A percentile compares a stretch with the other conserved stretches of the same genome.
These are phyloP conservation scores for Fusarium phyllophilum DNA, from an alignment of 2,329 filamentous ascomycete species.

Conservation along the genomic window DNA sequence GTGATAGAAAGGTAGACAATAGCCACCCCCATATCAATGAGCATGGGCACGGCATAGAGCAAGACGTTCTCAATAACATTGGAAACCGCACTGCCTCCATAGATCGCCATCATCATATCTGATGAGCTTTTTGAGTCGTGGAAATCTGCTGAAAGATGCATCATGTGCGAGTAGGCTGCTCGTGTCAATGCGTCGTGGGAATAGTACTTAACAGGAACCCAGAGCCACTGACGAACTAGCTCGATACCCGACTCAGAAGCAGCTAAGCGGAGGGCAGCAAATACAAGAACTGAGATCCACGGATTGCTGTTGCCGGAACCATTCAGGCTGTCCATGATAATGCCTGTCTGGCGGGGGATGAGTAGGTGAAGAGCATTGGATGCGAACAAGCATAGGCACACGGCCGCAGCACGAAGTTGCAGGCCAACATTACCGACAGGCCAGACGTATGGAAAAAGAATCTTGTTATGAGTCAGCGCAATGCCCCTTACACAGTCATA, in stretches of 20 bases:
- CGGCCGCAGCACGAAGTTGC: conserved; percentile 73
- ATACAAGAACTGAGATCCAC: conserved; percentile 64
- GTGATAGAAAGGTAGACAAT: conserved; percentile 68
- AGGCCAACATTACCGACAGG: conserved; percentile 73
- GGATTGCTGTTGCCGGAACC: conserved; percentile 58
- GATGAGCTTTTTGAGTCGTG: conserved; percentile 70
- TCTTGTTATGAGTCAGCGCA: conserved; percentile 50
- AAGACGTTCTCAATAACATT: conserved; percentile 67
- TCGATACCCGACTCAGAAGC: conserved; percentile 66
- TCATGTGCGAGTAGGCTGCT: conserved; percentile 68
- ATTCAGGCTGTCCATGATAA: conserved; percentile 77
- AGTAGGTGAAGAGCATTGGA: conserved; percentile 80
- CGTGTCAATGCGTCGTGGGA: conserved; percentile 63
- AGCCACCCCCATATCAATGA: conserved; percentile 69
- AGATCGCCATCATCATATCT: conserved; percentile 67
- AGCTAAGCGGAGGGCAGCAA: conserved; percentile 61
- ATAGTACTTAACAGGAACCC: conserved; percentile 68
- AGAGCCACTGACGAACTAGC: conserved; percentile 64
- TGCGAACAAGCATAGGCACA: conserved; percentile 74
- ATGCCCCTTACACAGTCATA: not conserved
- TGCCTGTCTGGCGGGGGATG: conserved; percentile 82
- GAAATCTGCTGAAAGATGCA: conserved; percentile 70
- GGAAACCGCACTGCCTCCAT: conserved; percentile 63
- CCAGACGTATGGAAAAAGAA: conserved; percentile 84
- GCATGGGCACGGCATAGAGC: conserved; percentile 67